Evolutionary conservation across 176 grass and related monocot genomes (phyloP).

Genomic region (Raddia guianensis): DNA sequence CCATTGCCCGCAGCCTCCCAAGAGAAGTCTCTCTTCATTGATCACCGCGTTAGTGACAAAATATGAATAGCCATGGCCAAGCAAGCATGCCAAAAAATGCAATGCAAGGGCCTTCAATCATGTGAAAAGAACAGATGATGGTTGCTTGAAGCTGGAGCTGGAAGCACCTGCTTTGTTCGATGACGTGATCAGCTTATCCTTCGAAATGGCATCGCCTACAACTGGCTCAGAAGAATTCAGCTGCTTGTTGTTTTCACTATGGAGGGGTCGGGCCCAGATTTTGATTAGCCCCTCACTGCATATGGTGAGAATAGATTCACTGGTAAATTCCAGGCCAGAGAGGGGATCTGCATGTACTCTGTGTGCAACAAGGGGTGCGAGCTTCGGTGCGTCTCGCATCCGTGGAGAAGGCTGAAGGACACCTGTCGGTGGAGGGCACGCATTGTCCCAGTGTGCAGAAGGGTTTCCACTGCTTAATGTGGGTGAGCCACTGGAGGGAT

Average conservation of each 20-base stretch:
- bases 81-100: constrained; percentile 50
- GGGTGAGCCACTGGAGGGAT: constrained; percentile 65
- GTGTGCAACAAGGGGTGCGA: constrained; percentile 79
- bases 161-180: constrained; percentile 54
- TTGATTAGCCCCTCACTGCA: constrained; percentile 84
- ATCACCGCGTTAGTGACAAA: constrained; percentile 51
- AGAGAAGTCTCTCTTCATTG: constrained; percentile 37
- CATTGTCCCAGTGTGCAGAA: constrained; percentile 83
- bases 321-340: constrained; percentile 76
- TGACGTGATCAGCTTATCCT: constrained; percentile 58
- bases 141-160: constrained; percentile 79
- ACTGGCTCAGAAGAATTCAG: constrained; percentile 61
- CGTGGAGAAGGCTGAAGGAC: constrained; percentile 85
- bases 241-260: constrained; percentile 52
- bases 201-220: constrained; percentile 37
- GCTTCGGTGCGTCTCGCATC: constrained; percentile 83
- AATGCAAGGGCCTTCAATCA: constrained; percentile 62
- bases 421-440: constrained; percentile 54
- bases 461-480: constrained; percentile 75
- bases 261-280: constrained; percentile 66
- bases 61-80: constrained; percentile 54
- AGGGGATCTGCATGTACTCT: constrained; percentile 75
- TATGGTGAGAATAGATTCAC: constrained; percentile 72
- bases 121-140: constrained; percentile 62
- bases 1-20: constrained; percentile 43